Evolutionary conservation across 2,329 filamentous ascomycete genomes (phyloP).

Genomic region (Paraphaeosphaeria sporulosa): DNA sequence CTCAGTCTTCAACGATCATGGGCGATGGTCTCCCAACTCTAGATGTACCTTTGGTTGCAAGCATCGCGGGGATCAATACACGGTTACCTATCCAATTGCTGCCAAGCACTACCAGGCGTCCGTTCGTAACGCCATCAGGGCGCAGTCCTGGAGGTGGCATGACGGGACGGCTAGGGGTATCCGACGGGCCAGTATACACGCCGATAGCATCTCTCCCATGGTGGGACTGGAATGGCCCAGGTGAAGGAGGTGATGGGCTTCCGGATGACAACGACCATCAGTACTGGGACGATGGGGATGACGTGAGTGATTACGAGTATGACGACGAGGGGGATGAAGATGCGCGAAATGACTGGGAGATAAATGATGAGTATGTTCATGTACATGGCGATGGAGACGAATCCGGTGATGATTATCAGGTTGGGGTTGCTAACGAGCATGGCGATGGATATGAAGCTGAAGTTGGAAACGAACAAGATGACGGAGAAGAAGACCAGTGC

Average conservation of each 20-base stretch:
- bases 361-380: not conserved
- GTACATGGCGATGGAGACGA: not conserved
- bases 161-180: too few species aligned
- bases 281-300: not conserved
- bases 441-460: not conserved
- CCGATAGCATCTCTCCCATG: conserved; percentile 4
- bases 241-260: conserved; percentile 2
- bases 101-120: not conserved
- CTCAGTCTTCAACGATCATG: too few species aligned
- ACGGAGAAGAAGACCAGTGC: not conserved
- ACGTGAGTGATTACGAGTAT: not conserved
- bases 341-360: too few species aligned
- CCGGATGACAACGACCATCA: not conserved
- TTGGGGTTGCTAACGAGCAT: not conserved
- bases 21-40: too few species aligned
- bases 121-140: not conserved
- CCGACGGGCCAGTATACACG: not conserved
- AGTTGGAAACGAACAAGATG: not conserved
- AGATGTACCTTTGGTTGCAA: too few species aligned
- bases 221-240: not conserved
- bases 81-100: not conserved
- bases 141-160: too few species aligned
- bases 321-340: too few species aligned
- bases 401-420: not conserved
- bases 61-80: not conserved